Conservation (phyloP, 1,139 yeast genomes). For the Cylindricascospora bacillispora region DNA sequence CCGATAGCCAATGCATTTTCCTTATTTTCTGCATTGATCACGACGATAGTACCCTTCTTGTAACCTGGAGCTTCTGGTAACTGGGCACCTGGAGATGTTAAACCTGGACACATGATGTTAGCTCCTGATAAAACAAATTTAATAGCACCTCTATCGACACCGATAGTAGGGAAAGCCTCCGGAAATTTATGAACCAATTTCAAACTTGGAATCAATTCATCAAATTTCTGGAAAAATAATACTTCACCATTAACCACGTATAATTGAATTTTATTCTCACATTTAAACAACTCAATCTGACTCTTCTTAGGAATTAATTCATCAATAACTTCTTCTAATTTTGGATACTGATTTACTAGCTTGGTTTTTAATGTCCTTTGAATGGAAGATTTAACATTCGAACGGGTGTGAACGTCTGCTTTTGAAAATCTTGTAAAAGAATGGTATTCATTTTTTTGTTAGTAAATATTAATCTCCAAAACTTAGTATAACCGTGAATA, state of each 20-base stretch:
- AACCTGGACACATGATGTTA: conserved; percentile 94
- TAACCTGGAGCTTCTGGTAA: conserved; percentile 58
- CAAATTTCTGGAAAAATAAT: conserved; percentile 70
- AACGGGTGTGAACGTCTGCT: conserved; percentile 80
- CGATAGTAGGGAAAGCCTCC: conserved; percentile 68
- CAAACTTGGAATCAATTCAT: conserved; percentile 70
- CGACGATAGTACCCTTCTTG: conserved; percentile 58
- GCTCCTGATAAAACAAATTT: conserved; percentile 92
- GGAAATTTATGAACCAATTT: conserved; percentile 75
- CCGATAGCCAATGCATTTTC: conserved; percentile 88
- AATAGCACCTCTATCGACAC: conserved; percentile 93
- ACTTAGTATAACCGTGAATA: not conserved
- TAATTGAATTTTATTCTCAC: conserved; percentile 78
- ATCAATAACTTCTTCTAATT: conserved; percentile 62
- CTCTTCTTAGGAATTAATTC: conserved; percentile 82
- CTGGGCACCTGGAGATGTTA: conserved; percentile 80
- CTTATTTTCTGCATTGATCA: conserved; percentile 86
- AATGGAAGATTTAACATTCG: conserved; percentile 85
- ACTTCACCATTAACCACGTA: conserved; percentile 66
- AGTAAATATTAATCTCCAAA: conserved; percentile 1
- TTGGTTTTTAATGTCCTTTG: conserved; percentile 73
- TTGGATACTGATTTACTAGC: conserved; percentile 60
- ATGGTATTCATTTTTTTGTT: conserved; percentile 1
- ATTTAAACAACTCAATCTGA: conserved; percentile 70
- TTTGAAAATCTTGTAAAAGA: conserved; percentile 55